These are phyloP conservation scores for Naganishia onofrii DNA, from an alignment of 768 basidiomycete species.

Conservation along the genomic window DNA sequence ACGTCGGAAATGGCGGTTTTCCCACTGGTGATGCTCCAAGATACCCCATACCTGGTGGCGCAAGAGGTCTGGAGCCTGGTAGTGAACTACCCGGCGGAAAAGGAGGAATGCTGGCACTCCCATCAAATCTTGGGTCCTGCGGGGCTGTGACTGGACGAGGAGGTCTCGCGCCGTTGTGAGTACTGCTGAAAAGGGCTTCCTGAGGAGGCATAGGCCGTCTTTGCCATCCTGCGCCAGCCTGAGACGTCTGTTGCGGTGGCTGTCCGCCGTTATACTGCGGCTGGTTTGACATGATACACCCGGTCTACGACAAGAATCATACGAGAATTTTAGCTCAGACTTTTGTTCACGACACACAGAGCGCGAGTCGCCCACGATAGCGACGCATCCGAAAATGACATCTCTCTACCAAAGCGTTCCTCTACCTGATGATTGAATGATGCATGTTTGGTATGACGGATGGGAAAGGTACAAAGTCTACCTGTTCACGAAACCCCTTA, in stretches of 20 bases:
- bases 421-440: background rate
- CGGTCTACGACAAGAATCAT: background rate
- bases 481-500: background rate
- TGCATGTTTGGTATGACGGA: background rate
- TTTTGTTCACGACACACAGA: background rate
- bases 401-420: background rate
- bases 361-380: background rate
- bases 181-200: conserved; percentile 11
- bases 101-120: background rate
- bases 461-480: background rate
- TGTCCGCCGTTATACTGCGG: conserved; percentile 9
- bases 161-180: background rate
- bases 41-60: background rate
- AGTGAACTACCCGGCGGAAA: background rate
- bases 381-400: background rate
- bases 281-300: conserved; percentile 1
- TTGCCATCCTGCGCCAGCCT: conserved; percentile 14
- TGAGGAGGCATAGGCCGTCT: conserved; percentile 22
- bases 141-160: background rate
- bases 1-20: background rate
- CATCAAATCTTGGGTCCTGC: conserved; percentile 6
- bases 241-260: background rate
- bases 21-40: conserved; percentile 1
- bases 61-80: background rate
- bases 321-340: background rate